These are phyloP conservation scores for Silene coronaria DNA, from an alignment of 179 eudicot species.

Conservation along the genomic window DNA sequence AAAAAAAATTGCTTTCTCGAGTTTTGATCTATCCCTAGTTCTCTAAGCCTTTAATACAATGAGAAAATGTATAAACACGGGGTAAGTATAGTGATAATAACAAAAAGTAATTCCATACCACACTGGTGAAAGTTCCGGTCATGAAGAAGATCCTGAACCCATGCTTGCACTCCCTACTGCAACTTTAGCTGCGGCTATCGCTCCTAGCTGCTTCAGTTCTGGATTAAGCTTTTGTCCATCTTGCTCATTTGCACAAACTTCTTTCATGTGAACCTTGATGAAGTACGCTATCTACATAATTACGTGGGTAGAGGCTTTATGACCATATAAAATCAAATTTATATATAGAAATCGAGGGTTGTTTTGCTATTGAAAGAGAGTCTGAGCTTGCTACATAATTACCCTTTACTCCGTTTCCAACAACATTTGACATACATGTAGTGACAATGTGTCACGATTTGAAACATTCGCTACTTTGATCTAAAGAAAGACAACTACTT, in stretches of 20 bases:
- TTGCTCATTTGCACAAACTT: slow-evolving; percentile 22
- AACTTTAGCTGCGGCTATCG: slow-evolving; percentile 67
- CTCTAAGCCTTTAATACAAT: slow-evolving; percentile 13
- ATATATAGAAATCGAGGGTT: not conserved
- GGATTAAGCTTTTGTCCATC: slow-evolving; percentile 41
- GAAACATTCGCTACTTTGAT: too few species aligned
- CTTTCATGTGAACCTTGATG: slow-evolving; percentile 63
- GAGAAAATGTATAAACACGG: not conserved
- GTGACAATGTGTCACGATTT: too few species aligned
- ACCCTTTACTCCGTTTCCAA: too few species aligned
- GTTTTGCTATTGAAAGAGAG: too few species aligned
- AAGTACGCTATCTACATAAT: slow-evolving; percentile 58
- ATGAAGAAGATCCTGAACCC: slow-evolving; percentile 45
- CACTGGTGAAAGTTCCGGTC: slow-evolving; percentile 15
- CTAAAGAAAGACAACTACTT: too few species aligned
- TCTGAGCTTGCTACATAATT: too few species aligned
- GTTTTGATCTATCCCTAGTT: slow-evolving; percentile 1
- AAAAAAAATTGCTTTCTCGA: not conserved
- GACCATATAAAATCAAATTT: not conserved
- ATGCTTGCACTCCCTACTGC: slow-evolving; percentile 68
- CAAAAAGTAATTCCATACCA: not conserved
- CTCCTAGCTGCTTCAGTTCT: slow-evolving; percentile 55
- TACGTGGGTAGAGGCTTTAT: not conserved
- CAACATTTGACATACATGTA: not conserved
- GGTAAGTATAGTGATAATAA: not conserved